Base-by-base conservation (phyloP, 371 early-diverging fungal species). In the Antonospora locustae region DNA sequence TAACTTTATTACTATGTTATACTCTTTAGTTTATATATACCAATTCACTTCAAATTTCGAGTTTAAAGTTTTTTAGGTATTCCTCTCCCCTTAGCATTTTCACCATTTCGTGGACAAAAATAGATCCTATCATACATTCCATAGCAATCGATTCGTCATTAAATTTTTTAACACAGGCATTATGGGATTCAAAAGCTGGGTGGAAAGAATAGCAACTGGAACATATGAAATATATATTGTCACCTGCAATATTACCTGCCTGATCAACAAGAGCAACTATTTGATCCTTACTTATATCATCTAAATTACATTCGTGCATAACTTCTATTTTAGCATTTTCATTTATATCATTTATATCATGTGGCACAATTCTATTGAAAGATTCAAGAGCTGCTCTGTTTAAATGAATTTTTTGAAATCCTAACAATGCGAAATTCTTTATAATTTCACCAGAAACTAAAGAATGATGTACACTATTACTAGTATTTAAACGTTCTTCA, bases 341-440 rank as follows among this genome's bases (percentile, higher is more conserved):
- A 49, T 63, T 63, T 50, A 63, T 57, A 17, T 51, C 39, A 17
- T 19, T 28, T 16, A 63, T 47, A 1, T 39, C 19, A 9, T 32
- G 41, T 19, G 39, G 52, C 4, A 55, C 48, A 16, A 64, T 19
- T 50, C 32, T 58, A 34, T 36, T 32, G 25, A 45, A 58, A 24
- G 55, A 58, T 11, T 17, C 14, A 12, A 37, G 2, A 1, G 43
- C 49, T 38, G 24, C 17, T 32, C 22, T 28, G 49, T 58, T 58
- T 16, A 25, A 17, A 22, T 39, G 22, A n/a, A 65, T 27, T 3
- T 36, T 32, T 9, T 6, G 32, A 27, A 55, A 41, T 12, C 66
- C 66, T 27, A 65, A 37, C 17, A 65, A 45, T n/a, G 41, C 45
- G 12, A 65, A 45, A 34, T 65, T 65, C 41, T 65, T 65, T 5